Evolutionary conservation across 495 filamentous ascomycete genomes (phyloP), one percentile per base, ranked within the genome.

Genomic region (Tuber calosporum): DNA sequence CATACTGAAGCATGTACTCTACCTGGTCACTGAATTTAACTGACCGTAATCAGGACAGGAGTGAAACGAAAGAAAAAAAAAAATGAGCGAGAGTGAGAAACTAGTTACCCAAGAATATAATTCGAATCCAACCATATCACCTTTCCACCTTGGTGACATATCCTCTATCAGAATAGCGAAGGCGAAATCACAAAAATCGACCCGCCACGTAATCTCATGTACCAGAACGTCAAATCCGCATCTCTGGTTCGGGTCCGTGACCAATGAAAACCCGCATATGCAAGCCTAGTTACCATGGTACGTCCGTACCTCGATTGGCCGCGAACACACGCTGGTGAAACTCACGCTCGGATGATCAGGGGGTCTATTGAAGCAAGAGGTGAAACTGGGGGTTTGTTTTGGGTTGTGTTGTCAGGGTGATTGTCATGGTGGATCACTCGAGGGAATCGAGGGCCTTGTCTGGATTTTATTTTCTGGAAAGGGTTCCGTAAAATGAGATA

Each of bases 371-470:
- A 62, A 62, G 53, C 53, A 62, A 15, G 53, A 62, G 53, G 53
- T 62, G 53, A 62, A 62, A 62, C 53, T 34, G 53, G 53, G 53
- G 53, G 53, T 62, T 62, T 62, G 53, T 62, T 62, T 62, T 62
- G 53, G 53, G 13, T 34, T 62, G 53, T 62, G 53, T 62, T 62
- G 53, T 62, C 53, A 62, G 53, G 53, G 53, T 62, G 26, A 62
- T 26, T 62, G 53, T 62, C 53, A 62, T 62, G 53, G 53, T 17
- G 0, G 53, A 62, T 62, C 53, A 62, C 53, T 62, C 53, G 53
- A 62, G 26, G 11, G 26, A 62, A 62, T 19, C n/a, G 26, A 34
- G 13, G 53, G 30, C 13, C 26, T 62, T 62, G 53, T 26, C 13
- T 3, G 1, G 53, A n/a, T 62, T 7, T 34, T 62, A 34, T 62